Base-by-base conservation (phyloP, 2,329 filamentous ascomycete genomes). In the Fusarium nygamai region DNA sequence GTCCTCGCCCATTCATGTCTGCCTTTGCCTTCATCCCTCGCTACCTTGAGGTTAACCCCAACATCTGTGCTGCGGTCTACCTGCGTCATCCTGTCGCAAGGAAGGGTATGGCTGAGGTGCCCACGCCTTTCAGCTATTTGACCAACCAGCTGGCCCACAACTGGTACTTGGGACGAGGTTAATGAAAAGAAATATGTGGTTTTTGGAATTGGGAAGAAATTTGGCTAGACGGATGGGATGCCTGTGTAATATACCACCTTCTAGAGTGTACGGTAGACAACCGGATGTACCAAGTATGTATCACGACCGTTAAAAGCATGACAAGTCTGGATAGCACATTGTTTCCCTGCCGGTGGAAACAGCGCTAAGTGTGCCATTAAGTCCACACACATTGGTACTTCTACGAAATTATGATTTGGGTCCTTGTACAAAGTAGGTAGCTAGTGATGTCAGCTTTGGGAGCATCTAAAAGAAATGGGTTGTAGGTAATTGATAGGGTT, bases 1-100 rank as follows among this genome's bases (percentile, higher is more conserved):
- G 88, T 74, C 96, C 96, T 19, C 89, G 95, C 64, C 89, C 92
- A 60, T 98, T 90, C 84, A 97, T 99, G 93, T 88, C 90, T 59
- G 92, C 95, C 1, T 99, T 99, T 83, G 95, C 95, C 31, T 98
- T 98, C 83, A 95, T 99, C 76, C 96, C 96, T 17, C 88, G 93
- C 61, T 99, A 98, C 83, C 90, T 99, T 69, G 97, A 99, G 85
- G 96, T 99, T 78, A 98, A 98, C 87, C 96, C 97, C 83, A 97
- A 95, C 80, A 93, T 98, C 78, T 99, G 96, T 84, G 92, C 95
- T 3, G 96, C 96, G 17, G 95, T 99, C 46, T 99, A 99, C 83
- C 85, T 99, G 71, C 90, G 96, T 66, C 96, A 99, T 85, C 96
- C 96, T 0, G 96, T 98, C 48, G 96, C 94, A 33, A 89, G 95